Base-by-base conservation (phyloP, 192 early-diverging fungal species). In the Spinellus fusiger region DNA sequence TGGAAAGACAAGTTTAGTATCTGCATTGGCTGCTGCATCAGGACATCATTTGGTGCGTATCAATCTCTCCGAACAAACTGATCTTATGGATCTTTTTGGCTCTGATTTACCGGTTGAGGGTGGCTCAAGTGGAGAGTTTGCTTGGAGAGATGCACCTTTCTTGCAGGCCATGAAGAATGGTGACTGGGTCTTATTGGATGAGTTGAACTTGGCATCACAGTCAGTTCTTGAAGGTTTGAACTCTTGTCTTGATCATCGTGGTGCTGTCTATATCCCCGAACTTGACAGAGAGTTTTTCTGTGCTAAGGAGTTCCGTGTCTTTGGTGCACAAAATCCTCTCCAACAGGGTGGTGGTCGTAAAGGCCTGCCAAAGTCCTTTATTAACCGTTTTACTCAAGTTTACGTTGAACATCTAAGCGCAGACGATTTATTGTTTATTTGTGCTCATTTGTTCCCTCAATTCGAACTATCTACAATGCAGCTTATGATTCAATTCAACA, bases 191-290 rank as follows among this genome's bases (percentile, higher is more conserved):
- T 73, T 99, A 23, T 74, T 99, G 16, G 97, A 99, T 73, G 97
- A 99, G 65, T 82, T 97, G 57, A 99, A 99, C 69, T 78, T 99
- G 65, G 97, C 97, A n/a, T 93, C 91, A 25, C 97, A 99, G 74
- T 91, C 92, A 67, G 97, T 99, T 2, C 79, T 99, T 23, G 97
- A 99, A 81, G 96, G 96, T 65, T 84, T 99, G 60, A 99, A 99
- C 73, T 92, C 97, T 25, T 98, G 95, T 71, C 80, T 99, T 22
- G 97, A 99, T 79, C 95, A 99, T 69, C 90, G 97, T 61, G 93
- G 89, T 22, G 76, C 91, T 8, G 94, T 96, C 4, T 99, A 95
- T 69, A 92, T 99, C 25, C 91, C 95, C 10, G 97, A 99, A 74
- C 84, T 99, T 31, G 94, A 97, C 58, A 77, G 86, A 37, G 81